Conservation (phyloP, 2,329 filamentous ascomycete genomes). For the Sporothrix curviconia region DNA sequence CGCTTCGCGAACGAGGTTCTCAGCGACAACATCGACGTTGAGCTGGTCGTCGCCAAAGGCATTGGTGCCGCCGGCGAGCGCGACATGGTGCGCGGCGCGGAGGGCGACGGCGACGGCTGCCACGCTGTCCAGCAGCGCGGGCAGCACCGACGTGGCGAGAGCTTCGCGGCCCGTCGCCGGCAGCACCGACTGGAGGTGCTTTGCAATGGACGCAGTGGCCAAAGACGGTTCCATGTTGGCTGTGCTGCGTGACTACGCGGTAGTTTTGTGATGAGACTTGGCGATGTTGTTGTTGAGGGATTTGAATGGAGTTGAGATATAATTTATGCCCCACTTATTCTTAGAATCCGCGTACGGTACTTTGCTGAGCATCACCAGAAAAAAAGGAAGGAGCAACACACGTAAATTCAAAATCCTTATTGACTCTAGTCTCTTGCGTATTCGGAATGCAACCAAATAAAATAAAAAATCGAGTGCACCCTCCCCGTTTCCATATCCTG, state of each 20-base stretch:
- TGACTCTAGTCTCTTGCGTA: no score
- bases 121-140: slow-evolving; percentile 40
- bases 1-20: slow-evolving; percentile 40
- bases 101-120: slow-evolving; percentile 39
- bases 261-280: no score
- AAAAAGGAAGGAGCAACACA: no score
- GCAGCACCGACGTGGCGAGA: slow-evolving; percentile 41
- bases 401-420: no score
- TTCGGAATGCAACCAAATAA: neutral
- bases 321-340: no score
- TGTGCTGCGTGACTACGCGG: neutral
- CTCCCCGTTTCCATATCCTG: neutral
- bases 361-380: no score
- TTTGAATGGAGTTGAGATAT: neutral
- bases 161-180: neutral
- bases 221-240: neutral
- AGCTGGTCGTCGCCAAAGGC: slow-evolving; percentile 44
- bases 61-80: slow-evolving; percentile 43
- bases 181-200: slow-evolving; percentile 5
- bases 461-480: no score
- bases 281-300: neutral
- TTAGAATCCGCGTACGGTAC: no score
- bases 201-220: neutral
- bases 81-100: slow-evolving; percentile 38
- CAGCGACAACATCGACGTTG: slow-evolving; percentile 38